Base-by-base conservation (phyloP, 257 asterid genomes). In the Petunia axillaris region DNA sequence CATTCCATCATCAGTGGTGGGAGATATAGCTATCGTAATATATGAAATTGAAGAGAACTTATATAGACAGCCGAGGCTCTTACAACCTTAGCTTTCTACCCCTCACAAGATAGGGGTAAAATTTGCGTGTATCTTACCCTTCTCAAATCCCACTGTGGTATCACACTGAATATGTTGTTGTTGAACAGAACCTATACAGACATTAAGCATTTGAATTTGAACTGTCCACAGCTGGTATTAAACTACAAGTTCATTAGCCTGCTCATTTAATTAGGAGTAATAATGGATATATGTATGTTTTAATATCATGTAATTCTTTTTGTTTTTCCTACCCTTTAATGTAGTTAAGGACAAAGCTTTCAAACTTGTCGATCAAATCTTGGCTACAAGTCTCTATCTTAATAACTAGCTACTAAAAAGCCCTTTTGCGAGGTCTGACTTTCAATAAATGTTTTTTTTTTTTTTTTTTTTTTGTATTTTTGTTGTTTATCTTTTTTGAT, bases 171-270 rank as follows among this genome's bases (percentile, higher is more conserved):
- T 25, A 25, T 25, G 25, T 25, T 25, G 25, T 25, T 25, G 25
- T 25, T 25, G 25, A 25, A 25, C 0, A 25, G 25, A 25, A 25
- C 0, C 25, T 25, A 1, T 71, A 25, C 60, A 25, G 77, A 48
- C 10, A 25, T 44, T 70, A 48, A 48, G 25, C 59, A 44, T 46
- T 70, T 70, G 59, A 70, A 70, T 25, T 70, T 70, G 59, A 70
- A 70, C 10, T 70, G 25, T 70, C 59, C 41, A 59, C 48, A 48
- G 77, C 50, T 48, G 60, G 60, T 71, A 71, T 4, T 48, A 71
- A 25, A 71, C 40, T 39, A 35, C 62, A 36, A 63, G n/a, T 36
- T 63, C n/a, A 63, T 63, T 63, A 63, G 6, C 67, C 40, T 62
- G 40, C 8, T 8, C 5, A 25, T 36, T 63, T 35, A 63, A 36